A percentile compares a stretch with the other conserved stretches of the same genome.
Evolutionary conservation across 306 rosid species (phyloP).

Genomic region (Castanospermum australe): DNA sequence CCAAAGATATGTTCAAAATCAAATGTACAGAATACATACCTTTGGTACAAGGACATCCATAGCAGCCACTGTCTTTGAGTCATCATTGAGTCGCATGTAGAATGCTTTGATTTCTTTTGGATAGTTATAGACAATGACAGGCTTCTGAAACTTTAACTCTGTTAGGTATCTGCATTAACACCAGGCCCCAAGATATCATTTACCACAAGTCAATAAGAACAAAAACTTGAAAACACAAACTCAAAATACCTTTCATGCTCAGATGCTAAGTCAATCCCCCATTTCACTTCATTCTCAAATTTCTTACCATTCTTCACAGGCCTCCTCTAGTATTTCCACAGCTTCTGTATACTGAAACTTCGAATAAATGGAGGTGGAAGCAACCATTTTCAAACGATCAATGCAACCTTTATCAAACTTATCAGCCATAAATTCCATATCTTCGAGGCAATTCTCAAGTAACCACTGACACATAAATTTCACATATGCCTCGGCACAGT

Average conservation of each 20-base stretch:
- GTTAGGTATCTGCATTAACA: constrained; percentile 73
- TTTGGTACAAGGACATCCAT: constrained; percentile 99
- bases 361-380: constrained; percentile 75
- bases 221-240: not conserved
- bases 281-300: constrained; percentile 92
- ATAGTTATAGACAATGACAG: constrained; percentile 88
- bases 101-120: constrained; percentile 96
- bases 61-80: constrained; percentile 86
- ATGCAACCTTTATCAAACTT: constrained; percentile 82
- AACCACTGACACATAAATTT: constrained; percentile 86
- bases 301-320: constrained; percentile 81
- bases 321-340: constrained; percentile 69
- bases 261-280: constrained; percentile 95
- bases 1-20: not conserved
- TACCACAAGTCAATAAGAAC: constrained; percentile 9
- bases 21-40: constrained; percentile 42
- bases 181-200: constrained; percentile 17
- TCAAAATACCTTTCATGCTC: constrained; percentile 85
- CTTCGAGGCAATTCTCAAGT: constrained; percentile 84
- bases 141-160: constrained; percentile 83
- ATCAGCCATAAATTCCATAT: constrained; percentile 87
- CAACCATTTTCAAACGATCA: constrained; percentile 77
- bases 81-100: constrained; percentile 96
- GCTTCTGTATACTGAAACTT: constrained; percentile 83
- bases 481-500: constrained; percentile 94